These are phyloP conservation scores for Talaromyces sp. DNA, from an alignment of 2,329 filamentous ascomycete genomes.

Conservation along the genomic window DNA sequence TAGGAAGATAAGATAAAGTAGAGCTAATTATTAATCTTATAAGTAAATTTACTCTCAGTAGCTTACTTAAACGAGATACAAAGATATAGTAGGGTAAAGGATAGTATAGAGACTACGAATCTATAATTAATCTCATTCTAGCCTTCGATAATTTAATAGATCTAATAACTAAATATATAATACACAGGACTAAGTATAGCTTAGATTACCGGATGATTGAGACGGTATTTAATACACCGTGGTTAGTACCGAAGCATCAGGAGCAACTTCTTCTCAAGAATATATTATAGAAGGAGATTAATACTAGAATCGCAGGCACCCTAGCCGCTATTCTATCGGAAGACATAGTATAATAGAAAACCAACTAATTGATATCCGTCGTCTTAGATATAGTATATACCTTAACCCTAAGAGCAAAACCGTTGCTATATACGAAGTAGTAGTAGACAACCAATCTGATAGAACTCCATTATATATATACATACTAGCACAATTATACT, in stretches of 20 bases:
- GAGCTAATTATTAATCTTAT: too few species aligned
- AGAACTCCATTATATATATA: too few species aligned
- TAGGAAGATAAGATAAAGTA: too few species aligned
- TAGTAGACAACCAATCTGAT: slow-evolving; percentile 27
- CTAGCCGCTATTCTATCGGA: slow-evolving; percentile 13
- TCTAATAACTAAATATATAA: slow-evolving; percentile 16
- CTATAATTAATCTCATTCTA: slow-evolving; percentile 21
- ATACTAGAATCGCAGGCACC: slow-evolving; percentile 14
- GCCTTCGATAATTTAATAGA: slow-evolving; percentile 20
- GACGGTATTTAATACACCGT: slow-evolving; percentile 30
- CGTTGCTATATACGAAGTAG: slow-evolving; percentile 23
- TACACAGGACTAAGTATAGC: slow-evolving; percentile 21
- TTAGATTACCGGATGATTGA: slow-evolving; percentile 37
- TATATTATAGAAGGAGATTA: slow-evolving; percentile 25
- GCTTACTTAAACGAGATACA: slow-evolving; percentile 38
- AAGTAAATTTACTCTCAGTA: slow-evolving; percentile 33
- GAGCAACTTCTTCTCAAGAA: too few species aligned
- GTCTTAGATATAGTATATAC: slow-evolving; percentile 16
- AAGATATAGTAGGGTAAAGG: slow-evolving; percentile 41
- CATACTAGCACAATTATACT: slow-evolving; percentile 17
- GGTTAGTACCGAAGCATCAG: slow-evolving; percentile 10
- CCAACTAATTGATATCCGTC: slow-evolving; percentile 17
- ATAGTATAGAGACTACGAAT: too few species aligned
- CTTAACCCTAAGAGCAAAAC: slow-evolving; percentile 21
- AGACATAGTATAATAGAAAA: slow-evolving; percentile 21